phyloP scores from a whole-genome alignment of 2,329 filamentous ascomycete genomes.

The Beauveria asiatica region DNA sequence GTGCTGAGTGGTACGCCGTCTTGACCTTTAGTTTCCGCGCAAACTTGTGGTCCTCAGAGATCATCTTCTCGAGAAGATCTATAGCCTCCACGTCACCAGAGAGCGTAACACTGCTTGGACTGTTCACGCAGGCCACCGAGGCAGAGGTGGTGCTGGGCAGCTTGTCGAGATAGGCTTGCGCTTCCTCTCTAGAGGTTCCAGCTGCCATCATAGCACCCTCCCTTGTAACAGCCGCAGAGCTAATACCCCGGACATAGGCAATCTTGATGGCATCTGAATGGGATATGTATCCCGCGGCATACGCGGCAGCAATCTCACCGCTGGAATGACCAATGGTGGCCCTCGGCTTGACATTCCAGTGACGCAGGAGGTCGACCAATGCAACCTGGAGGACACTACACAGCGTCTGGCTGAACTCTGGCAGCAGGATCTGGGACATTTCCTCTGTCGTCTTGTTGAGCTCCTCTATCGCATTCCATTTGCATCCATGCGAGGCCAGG shows the following conservation, averaged over 20 bases:
- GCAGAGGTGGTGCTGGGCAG: neutral
- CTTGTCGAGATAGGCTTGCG: neutral
- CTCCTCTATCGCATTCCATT: slow-evolving; percentile 5
- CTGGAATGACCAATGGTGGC: slow-evolving; percentile 26
- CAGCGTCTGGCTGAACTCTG: slow-evolving; percentile 23
- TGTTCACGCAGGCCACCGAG: slow-evolving; percentile 25
- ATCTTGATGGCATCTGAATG: slow-evolving; percentile 18
- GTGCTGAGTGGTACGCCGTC: slow-evolving; percentile 20
- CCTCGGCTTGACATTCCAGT: slow-evolving; percentile 18
- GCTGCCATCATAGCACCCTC: slow-evolving; percentile 8
- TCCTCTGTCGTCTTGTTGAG: neutral
- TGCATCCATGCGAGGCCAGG: neutral
- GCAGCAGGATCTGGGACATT: neutral
- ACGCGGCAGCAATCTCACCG: slow-evolving; percentile 29
- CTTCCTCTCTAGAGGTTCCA: slow-evolving; percentile 12
- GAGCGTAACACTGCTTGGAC: slow-evolving; percentile 22
- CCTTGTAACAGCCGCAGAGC: neutral
- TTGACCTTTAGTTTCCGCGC: slow-evolving; percentile 22
- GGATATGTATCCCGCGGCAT: slow-evolving; percentile 8
- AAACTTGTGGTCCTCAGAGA: slow-evolving; percentile 11
- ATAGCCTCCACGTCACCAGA: slow-evolving; percentile 18
- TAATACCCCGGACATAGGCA: slow-evolving; percentile 16
- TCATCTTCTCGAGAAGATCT: neutral
- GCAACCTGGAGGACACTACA: slow-evolving; percentile 32
- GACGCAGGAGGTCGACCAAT: slow-evolving; percentile 24